Percentiles rank a stretch among this genome's conserved stretches.
Evolutionary conservation across 2,329 filamentous ascomycete species (phyloP).

Genomic region (Phaeosphaeria sp.): DNA sequence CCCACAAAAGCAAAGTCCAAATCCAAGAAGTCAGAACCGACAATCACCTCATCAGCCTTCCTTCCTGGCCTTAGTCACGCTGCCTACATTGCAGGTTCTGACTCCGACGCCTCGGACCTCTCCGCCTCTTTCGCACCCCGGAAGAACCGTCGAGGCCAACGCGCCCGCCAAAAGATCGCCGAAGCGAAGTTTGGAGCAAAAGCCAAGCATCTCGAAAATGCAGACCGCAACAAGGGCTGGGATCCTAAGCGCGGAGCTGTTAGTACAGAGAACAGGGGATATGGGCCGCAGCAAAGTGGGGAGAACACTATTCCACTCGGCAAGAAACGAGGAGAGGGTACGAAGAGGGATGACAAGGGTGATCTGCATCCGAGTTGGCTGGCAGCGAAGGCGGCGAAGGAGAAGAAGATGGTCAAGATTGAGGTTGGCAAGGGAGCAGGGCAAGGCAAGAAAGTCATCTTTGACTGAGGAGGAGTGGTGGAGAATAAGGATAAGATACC

Average conservation of each 20-base stretch:
- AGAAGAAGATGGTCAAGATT: conserved; percentile 56
- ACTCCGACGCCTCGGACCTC: conserved; percentile 70
- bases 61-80: conserved; percentile 77
- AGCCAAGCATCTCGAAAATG: conserved; percentile 69
- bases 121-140: conserved; percentile 59
- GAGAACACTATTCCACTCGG: conserved; percentile 42
- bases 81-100: conserved; percentile 79
- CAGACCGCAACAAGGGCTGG: conserved; percentile 61
- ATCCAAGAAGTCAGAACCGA: conserved; percentile 13
- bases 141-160: conserved; percentile 79
- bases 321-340: conserved; percentile 32
- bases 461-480: conserved; percentile 55
- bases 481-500: not conserved
- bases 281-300: conserved; percentile 37
- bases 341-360: conserved; percentile 58
- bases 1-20: conserved; percentile 29
- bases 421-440: conserved; percentile 49
- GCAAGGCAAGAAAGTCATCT: conserved; percentile 67
- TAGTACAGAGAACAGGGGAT: conserved; percentile 26
- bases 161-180: conserved; percentile 77
- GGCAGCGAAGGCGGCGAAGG: conserved; percentile 66
- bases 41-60: conserved; percentile 62
- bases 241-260: conserved; percentile 65
- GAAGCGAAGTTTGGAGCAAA: conserved; percentile 79
- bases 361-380: conserved; percentile 70